Conservation (phyloP, 768 basidiomycete species). For the Macrolepiota fuliginosa region DNA sequence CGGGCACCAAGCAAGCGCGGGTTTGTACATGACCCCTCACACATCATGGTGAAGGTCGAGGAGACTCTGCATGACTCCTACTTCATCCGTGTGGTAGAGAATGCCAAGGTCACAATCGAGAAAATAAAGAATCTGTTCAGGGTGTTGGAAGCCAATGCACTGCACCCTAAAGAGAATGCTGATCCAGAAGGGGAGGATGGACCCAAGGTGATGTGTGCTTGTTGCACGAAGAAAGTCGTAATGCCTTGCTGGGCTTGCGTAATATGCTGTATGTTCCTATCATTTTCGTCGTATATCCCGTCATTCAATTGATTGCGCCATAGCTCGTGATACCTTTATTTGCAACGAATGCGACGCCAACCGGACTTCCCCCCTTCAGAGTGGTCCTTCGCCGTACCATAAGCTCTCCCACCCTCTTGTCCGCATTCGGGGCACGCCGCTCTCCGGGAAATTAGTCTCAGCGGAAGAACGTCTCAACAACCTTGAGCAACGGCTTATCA, state of each 20-base stretch:
- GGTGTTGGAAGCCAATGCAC: constrained; percentile 17
- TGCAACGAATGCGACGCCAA: constrained; percentile 28
- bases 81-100: constrained; percentile 23
- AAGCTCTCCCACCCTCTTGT: constrained; percentile 26
- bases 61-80: constrained; percentile 31
- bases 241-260: constrained; percentile 24
- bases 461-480: constrained; percentile 24
- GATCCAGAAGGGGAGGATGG: constrained; percentile 1
- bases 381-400: constrained; percentile 18
- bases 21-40: constrained; percentile 28
- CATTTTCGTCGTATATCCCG: neutral
- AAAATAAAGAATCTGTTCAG: constrained; percentile 25
- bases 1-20: constrained; percentile 25
- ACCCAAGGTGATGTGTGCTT: constrained; percentile 16
- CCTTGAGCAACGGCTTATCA: constrained; percentile 28
- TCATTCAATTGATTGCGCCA: no score
- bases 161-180: neutral
- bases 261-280: constrained; percentile 17
- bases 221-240: constrained; percentile 18
- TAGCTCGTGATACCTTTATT: constrained; percentile 28
- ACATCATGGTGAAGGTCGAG: constrained; percentile 28
- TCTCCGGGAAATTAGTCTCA: constrained; percentile 16
- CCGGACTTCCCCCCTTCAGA: constrained; percentile 7
- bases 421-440: constrained; percentile 22
- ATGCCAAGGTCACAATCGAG: constrained; percentile 21